phyloP scores from a whole-genome alignment of 2,329 filamentous ascomycete genomes.

The Nigrograna mackinnonii region DNA sequence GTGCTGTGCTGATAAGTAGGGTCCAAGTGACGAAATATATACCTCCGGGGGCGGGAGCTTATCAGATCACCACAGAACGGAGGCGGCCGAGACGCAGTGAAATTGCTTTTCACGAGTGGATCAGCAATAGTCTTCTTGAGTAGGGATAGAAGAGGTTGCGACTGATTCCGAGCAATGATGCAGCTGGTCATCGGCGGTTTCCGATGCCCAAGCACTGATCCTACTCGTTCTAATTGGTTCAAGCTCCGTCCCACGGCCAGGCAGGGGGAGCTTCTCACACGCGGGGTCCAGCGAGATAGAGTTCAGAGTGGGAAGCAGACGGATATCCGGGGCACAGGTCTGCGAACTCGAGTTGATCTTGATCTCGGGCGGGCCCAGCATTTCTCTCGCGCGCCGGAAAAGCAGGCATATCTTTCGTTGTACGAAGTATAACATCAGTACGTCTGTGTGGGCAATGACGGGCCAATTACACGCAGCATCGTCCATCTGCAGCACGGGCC shows the following conservation, averaged over 20 bases:
- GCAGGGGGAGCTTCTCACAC: background rate
- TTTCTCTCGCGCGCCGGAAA: too few relatives aligned
- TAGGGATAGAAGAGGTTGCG: slow-evolving; percentile 19
- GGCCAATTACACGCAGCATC: too few relatives aligned
- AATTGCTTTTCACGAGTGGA: slow-evolving; percentile 26
- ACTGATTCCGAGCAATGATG: slow-evolving; percentile 26
- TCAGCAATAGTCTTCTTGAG: slow-evolving; percentile 25
- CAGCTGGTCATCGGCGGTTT: slow-evolving; percentile 37
- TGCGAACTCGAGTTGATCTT: too few relatives aligned
- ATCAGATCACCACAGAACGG: slow-evolving; percentile 33
- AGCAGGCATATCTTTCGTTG: too few relatives aligned
- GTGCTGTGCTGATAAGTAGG: too few relatives aligned
- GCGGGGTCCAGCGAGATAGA: background rate
- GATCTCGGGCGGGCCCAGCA: too few relatives aligned
- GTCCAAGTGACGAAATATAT: slow-evolving; percentile 36
- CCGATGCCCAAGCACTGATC: slow-evolving; percentile 17
- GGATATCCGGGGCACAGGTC: background rate
- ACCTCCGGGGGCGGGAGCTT: slow-evolving; percentile 25
- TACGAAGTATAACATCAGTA: too few relatives aligned
- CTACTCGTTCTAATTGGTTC: background rate
- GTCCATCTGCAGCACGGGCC: slow-evolving; percentile 4
- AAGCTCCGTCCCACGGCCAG: background rate
- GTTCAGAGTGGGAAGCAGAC: background rate
- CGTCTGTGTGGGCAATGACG: too few relatives aligned
- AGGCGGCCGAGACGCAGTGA: slow-evolving; percentile 32